Conservation (phyloP, 192 early-diverging fungal genomes). For the Podila minutissima region DNA sequence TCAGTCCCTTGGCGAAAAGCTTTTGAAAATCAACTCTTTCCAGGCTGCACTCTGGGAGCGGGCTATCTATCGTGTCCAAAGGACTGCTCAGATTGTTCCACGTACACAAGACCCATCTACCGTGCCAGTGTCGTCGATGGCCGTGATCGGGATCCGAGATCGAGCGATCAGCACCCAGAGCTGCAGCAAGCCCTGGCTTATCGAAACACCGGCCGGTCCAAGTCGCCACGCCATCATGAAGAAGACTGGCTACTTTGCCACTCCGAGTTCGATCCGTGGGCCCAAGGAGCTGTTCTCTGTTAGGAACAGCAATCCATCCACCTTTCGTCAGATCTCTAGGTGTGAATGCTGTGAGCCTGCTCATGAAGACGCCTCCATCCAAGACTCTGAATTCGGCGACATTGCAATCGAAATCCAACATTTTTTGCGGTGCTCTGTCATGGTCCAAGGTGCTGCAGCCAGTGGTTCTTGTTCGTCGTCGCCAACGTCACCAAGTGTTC, state of each 20-base stretch:
- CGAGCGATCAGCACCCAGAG: conserved; percentile 9
- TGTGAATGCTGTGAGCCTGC: neutral
- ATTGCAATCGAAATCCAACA: conserved; percentile 37
- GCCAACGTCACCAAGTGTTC: neutral
- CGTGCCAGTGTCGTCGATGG: neutral
- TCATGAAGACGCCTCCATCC: neutral
- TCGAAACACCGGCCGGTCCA: neutral
- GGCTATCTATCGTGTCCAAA: conserved; percentile 6
- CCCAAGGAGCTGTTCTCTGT: conserved; percentile 5
- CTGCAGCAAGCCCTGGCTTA: conserved; percentile 2
- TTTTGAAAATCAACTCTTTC: neutral
- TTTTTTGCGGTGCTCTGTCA: conserved; percentile 12
- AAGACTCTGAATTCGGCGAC: neutral
- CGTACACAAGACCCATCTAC: neutral
- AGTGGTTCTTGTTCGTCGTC: neutral
- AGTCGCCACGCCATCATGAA: neutral
- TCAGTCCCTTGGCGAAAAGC: neutral
- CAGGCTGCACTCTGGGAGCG: conserved; percentile 13
- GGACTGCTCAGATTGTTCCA: neutral
- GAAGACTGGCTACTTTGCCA: conserved; percentile 3
- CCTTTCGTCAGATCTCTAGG: conserved; percentile 1
- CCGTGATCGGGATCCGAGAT: conserved; percentile 11
- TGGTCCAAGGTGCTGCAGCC: neutral
- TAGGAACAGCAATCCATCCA: conserved; percentile 23
- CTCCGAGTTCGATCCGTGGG: conserved; percentile 9